A percentile compares a stretch with the other conserved stretches of the same genome.
Evolutionary conservation across 1,284 basidiomycete genomes (phyloP).

Genomic region (Apiotrichum sp.): DNA sequence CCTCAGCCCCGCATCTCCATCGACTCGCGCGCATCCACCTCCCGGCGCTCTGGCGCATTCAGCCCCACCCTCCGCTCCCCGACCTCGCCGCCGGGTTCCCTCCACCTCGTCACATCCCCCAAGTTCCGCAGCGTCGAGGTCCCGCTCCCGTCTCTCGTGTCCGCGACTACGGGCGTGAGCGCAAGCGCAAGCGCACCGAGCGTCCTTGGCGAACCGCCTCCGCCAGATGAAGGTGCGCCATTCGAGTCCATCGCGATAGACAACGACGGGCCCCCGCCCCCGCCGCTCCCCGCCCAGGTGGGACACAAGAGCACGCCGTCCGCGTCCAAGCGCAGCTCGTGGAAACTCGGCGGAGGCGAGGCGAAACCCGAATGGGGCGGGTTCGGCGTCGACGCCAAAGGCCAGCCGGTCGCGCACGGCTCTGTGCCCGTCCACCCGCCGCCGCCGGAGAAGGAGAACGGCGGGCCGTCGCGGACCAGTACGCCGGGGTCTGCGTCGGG

Average conservation of each 20-base stretch:
- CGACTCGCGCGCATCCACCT: too few species aligned
- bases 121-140: constrained; percentile 8
- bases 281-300: not conserved
- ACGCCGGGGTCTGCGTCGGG: constrained; percentile 6
- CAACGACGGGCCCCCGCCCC: constrained; percentile 1
- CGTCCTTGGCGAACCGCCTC: not conserved
- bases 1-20: too few species aligned
- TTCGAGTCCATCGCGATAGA: constrained; percentile 37
- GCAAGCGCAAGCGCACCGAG: too few species aligned
- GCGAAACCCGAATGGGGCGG: constrained; percentile 13
- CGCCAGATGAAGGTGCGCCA: constrained; percentile 19
- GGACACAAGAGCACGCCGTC: not conserved
- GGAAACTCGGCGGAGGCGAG: constrained; percentile 1
- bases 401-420: constrained; percentile 14
- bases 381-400: constrained; percentile 20
- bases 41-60: too few species aligned
- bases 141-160: not conserved
- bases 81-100: not conserved
- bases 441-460: not conserved
- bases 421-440: constrained; percentile 11
- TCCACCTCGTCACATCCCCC: not conserved
- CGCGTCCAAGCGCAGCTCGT: constrained; percentile 2
- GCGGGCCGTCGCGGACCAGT: not conserved
- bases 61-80: not conserved
- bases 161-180: not conserved